These are phyloP conservation scores for Hirsutella rhossiliensis DNA, from an alignment of 2,329 filamentous ascomycete genomes.

Conservation along the genomic window DNA sequence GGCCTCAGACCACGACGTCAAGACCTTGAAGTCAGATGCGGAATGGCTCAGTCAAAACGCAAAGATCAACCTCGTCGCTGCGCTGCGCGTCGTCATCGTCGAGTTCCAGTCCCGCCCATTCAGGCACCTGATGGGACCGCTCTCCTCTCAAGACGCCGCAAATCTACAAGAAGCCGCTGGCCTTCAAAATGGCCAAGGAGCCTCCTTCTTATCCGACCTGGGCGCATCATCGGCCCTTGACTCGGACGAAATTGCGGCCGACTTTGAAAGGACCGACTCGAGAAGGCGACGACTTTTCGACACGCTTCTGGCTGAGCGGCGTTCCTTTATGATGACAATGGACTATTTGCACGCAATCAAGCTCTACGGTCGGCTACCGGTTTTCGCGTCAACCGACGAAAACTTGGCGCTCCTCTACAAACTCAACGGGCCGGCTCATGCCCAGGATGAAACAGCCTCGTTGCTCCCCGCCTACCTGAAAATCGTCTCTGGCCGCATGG, in stretches of 20 bases:
- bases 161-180: conserved; percentile 67
- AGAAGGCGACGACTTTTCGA: conserved; percentile 57
- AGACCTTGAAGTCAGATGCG: conserved; percentile 72
- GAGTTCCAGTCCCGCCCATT: conserved; percentile 76
- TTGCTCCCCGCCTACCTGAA: conserved; percentile 36
- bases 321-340: conserved; percentile 52
- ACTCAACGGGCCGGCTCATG: conserved; percentile 12
- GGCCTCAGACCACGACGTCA: conserved; percentile 58
- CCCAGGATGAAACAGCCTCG: conserved; percentile 26
- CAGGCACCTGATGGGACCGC: conserved; percentile 56
- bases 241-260: conserved; percentile 40
- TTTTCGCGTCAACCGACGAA: conserved; percentile 13
- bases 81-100: conserved; percentile 65
- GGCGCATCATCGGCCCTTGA: conserved; percentile 33
- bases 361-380: conserved; percentile 27
- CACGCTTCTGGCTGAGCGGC: conserved; percentile 60
- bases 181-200: conserved; percentile 44
- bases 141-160: conserved; percentile 66
- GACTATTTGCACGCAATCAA: conserved; percentile 41
- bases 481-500: conserved; percentile 34
- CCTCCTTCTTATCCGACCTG: conserved; percentile 43
- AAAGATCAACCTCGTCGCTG: conserved; percentile 68
- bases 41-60: conserved; percentile 74
- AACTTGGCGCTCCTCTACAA: conserved; percentile 18
- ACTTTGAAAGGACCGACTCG: conserved; percentile 50